These are phyloP conservation scores for Macrophomina tecta DNA, from an alignment of 2,329 filamentous ascomycete species.

Conservation along the genomic window DNA sequence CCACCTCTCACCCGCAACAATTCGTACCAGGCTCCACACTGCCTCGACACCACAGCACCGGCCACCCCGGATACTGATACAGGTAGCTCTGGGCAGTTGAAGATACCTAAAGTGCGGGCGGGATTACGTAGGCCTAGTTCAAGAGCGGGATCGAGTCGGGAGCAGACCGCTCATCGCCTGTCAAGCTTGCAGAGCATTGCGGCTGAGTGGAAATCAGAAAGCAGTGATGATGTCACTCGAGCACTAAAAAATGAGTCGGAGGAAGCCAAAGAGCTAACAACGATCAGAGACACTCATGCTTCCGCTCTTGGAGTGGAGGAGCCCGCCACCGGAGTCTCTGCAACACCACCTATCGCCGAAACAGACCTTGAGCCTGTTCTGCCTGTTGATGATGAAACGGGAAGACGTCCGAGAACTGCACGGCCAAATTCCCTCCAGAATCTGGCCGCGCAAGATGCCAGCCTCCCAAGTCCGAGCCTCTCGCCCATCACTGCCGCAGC, in stretches of 20 bases:
- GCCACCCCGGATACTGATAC: slow-evolving; percentile 48
- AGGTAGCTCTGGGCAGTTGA: slow-evolving; percentile 35
- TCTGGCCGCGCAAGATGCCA: slow-evolving; percentile 81
- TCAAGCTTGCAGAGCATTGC: slow-evolving; percentile 16
- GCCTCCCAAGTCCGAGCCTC: slow-evolving; percentile 89
- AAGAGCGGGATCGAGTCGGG: slow-evolving; percentile 14
- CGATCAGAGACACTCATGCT: slow-evolving; percentile 5
- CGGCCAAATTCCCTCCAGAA: slow-evolving; percentile 66
- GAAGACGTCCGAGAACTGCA: slow-evolving; percentile 28
- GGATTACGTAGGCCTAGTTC: slow-evolving; percentile 33
- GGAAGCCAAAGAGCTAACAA: neutral
- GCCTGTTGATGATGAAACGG: slow-evolving; percentile 45
- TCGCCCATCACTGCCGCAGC: slow-evolving; percentile 88
- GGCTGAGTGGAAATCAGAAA: slow-evolving; percentile 13
- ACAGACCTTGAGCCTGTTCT: slow-evolving; percentile 68
- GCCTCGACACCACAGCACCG: slow-evolving; percentile 40
- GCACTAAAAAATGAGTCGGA: neutral
- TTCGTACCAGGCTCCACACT: slow-evolving; percentile 18
- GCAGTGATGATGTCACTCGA: neutral
- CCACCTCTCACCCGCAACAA: slow-evolving; percentile 20
- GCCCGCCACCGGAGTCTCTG: slow-evolving; percentile 60
- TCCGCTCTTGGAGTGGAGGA: slow-evolving; percentile 16
- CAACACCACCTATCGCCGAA: slow-evolving; percentile 78
- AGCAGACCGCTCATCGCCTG: slow-evolving; percentile 15
- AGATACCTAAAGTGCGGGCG: slow-evolving; percentile 32